Evolutionary conservation across 2,329 filamentous ascomycete genomes (phyloP), one percentile per base, ranked within the genome.

Genomic region (Calonectria leucothoes): DNA sequence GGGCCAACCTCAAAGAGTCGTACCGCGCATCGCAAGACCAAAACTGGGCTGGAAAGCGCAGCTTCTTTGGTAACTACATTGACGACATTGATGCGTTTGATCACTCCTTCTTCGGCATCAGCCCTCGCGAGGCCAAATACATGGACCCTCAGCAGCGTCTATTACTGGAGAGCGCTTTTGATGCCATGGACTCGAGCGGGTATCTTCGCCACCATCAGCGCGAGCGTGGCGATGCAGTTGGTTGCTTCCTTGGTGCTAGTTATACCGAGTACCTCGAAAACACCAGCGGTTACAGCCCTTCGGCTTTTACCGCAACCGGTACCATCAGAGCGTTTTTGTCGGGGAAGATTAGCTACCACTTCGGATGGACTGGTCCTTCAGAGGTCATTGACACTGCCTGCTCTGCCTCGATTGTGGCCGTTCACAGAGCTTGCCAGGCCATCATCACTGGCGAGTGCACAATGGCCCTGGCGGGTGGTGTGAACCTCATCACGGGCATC

Each of bases 141-240:
- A 85, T 84, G 76, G 86, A 87, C 72, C 86, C 86, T 12, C 84
- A 86, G 70, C 84, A 86, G 48, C 80, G 85, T 8, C 71, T 83
- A 4, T 65, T 83, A 5, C 80, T 87, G 7, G 83, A 87, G 74
- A 81, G 79, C 1, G 84, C 86, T 0, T 88, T 87, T 74, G 83
- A 88, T 61, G 83, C 83, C 0, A 71, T 86, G 4, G 82, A 84
- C 68, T 74, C 82, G 23, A 71, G 75, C 1, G 81, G 80, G 1
- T 81, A 81, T 78, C 6, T 80, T 81, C 33, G 75, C 11, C 59
- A 52, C 5, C 49, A 49, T 37, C 25, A 52, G 25, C 33, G 59
- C 1, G 48, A 68, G 15, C 57, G 42, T 27, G 49, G 59, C 7
- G 67, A 70, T n/a, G n/a, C 57, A 2, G 63, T 73, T 3, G 71